Evolutionary conservation across 495 filamentous ascomycete species (phyloP).

Genomic region (Filosporella fistucella): DNA sequence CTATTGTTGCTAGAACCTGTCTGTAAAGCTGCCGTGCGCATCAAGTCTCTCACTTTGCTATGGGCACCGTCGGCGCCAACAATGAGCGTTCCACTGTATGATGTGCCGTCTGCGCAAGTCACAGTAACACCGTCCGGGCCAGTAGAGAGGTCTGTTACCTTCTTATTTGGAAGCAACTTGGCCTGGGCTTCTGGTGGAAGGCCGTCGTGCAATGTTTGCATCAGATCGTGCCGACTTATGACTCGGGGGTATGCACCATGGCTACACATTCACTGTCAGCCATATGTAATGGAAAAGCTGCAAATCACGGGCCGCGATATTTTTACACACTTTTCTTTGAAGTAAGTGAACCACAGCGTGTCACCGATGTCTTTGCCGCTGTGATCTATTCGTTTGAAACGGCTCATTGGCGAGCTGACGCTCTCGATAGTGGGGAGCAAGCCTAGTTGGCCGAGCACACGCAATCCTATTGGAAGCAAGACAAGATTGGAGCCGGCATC

Average conservation of each 20-base stretch:
- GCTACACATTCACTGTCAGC: neutral
- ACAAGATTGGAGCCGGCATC: neutral
- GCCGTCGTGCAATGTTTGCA: neutral
- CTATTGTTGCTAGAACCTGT: neutral
- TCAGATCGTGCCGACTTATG: neutral
- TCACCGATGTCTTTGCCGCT: neutral
- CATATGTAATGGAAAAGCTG: neutral
- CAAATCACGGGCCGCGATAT: too few relatives aligned
- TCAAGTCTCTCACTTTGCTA: neutral
- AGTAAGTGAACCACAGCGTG: neutral
- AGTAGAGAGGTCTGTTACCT: neutral
- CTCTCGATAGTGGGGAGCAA: neutral
- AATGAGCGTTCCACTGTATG: neutral
- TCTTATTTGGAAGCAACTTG: slow-evolving; percentile 2
- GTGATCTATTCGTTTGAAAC: neutral
- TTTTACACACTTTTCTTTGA: neutral
- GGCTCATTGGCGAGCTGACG: neutral
- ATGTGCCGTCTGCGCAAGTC: slow-evolving; percentile 1
- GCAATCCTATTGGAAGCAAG: neutral
- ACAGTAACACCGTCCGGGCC: neutral
- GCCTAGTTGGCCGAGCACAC: neutral
- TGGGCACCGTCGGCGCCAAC: neutral
- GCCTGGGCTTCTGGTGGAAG: neutral
- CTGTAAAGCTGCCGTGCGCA: neutral
- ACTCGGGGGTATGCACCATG: neutral